Evolutionary conservation across 331 rosid genomes (phyloP), one percentile per base, ranked within the genome.

Genomic region (Rosa hybrid): DNA sequence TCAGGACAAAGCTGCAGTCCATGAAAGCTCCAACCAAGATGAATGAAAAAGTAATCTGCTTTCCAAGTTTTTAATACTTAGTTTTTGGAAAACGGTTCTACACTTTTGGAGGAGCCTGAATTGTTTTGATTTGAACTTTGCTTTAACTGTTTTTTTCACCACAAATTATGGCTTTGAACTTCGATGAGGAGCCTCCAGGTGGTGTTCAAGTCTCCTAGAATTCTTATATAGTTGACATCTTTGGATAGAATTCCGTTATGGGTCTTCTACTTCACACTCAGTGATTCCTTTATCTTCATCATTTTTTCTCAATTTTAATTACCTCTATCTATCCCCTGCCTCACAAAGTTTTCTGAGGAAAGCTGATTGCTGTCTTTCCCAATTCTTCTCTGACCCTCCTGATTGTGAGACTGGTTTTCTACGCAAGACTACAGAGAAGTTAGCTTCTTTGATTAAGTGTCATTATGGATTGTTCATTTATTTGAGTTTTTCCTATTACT

Each of bases 21-120:
- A 81, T 80, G 83, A 90, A 90, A 80, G 74, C 90, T 89, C 86
- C 90, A 44, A 63, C 77, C 38, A 75, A 83, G 78, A 82, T 73
- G 76, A 85, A 77, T 75, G 87, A 81, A 78, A 89, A 90, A 41
- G 97, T 95, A 90, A 87, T 79, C 77, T 34, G 78, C 74, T 70
- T 30, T 67, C 13, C 62, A 42, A 64, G 42, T 49, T 65, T 63
- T 63, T 18, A 21, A 12, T 46, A 7, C 34, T 30, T 27, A 0
- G 64, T 67, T 63, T 88, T 87, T 78, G 81, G 84, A 81, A 88
- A 90, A 83, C 87, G 87, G 82, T 87, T 90, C 86, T 17, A n/a
- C 71, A 86, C 87, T 77, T 85, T 82, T 14, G 59, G 68, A 18
- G 75, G 76, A 81, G 74, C 59, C 76, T 63, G 2, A 56, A 45